Conservation (phyloP, 768 basidiomycete genomes). For the Leucosporidium yakuticum region DNA sequence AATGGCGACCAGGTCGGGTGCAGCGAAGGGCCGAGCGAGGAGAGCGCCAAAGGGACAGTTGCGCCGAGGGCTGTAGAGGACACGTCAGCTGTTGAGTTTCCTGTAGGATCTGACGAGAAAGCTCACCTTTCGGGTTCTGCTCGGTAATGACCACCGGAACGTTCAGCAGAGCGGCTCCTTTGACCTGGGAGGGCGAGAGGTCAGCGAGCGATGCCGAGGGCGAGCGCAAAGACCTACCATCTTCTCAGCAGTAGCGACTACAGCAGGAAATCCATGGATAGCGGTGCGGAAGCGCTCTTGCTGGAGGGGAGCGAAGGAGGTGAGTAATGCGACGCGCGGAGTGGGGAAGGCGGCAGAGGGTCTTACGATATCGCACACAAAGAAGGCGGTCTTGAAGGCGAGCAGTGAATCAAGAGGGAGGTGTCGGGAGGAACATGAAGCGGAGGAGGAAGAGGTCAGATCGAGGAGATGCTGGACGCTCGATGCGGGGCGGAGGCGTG, state of each 20-base stretch:
- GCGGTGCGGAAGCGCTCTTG: constrained; percentile 40
- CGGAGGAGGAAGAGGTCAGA: no score
- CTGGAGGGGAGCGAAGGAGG: constrained; percentile 35
- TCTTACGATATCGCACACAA: constrained; percentile 78
- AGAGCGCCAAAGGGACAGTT: constrained; percentile 56
- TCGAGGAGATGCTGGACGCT: no score
- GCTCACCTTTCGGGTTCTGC: constrained; percentile 71
- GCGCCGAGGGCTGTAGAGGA: constrained; percentile 57
- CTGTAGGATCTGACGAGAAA: neutral
- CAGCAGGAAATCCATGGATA: constrained; percentile 65
- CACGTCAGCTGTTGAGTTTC: neutral
- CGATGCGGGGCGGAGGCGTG: no score
- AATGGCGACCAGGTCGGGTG: constrained; percentile 47
- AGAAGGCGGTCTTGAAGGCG: constrained; percentile 53
- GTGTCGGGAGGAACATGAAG: no score
- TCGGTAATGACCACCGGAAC: constrained; percentile 75
- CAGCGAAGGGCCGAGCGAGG: constrained; percentile 43
- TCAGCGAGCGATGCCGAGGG: constrained; percentile 56
- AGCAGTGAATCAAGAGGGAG: no score
- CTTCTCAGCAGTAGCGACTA: constrained; percentile 64
- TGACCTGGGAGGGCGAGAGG: constrained; percentile 10
- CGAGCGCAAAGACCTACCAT: constrained; percentile 52
- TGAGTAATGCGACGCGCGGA: constrained; percentile 27
- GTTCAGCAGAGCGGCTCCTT: constrained; percentile 51
- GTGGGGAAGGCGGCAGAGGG: constrained; percentile 49